phyloP scores from a whole-genome alignment of 2,329 filamentous ascomycete genomes.

The Diaporthe vaccinii region DNA sequence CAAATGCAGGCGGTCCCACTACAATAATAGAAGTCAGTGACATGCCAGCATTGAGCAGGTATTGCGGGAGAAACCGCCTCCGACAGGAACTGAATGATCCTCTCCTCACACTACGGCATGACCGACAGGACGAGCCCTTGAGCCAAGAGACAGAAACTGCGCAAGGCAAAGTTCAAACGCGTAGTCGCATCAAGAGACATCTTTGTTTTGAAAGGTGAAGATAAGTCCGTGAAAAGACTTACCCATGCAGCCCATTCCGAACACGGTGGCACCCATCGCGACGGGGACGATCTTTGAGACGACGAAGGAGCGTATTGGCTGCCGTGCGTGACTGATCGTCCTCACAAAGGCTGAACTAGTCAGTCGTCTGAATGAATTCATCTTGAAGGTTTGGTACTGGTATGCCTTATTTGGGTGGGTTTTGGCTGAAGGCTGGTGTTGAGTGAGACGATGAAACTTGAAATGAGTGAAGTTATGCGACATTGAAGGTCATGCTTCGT shows the following conservation, averaged over 20 bases:
- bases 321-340: background rate
- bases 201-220: background rate
- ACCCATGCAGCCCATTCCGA: conserved; percentile 2
- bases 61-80: background rate
- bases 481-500: background rate
- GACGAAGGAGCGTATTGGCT: background rate
- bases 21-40: background rate
- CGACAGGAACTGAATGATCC: background rate
- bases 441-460: background rate
- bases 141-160: background rate
- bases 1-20: background rate
- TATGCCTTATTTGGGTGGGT: background rate
- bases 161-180: background rate
- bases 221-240: background rate
- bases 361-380: background rate
- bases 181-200: accelerated
- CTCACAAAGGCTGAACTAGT: background rate
- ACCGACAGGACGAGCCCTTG: too few relatives aligned
- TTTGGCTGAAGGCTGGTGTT: background rate
- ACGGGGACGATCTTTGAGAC: background rate
- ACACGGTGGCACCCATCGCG: background rate
- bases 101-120: too few relatives aligned
- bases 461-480: background rate
- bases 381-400: background rate
- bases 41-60: background rate